These are phyloP conservation scores for Mortierella sp. DNA, from an alignment of 371 early-diverging fungal species.

Conservation along the genomic window DNA sequence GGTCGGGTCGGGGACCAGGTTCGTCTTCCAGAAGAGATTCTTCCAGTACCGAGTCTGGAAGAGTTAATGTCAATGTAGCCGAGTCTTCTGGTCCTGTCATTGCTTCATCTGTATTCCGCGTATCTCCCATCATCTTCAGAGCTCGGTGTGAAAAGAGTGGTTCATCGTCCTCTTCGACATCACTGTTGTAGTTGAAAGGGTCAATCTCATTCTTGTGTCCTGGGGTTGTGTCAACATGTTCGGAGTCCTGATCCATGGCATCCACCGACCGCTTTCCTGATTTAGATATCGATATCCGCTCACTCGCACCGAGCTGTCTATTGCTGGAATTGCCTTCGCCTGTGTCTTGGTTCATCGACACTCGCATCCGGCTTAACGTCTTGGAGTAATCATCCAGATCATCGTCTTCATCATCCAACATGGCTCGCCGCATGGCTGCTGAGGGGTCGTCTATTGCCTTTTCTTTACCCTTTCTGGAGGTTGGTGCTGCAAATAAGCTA, in stretches of 20 bases:
- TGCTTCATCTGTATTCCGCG: not conserved
- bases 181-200: constrained; percentile 25
- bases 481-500: not conserved
- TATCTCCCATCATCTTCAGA: constrained; percentile 31
- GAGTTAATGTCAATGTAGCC: not conserved
- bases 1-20: not conserved
- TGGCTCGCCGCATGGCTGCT: constrained; percentile 28
- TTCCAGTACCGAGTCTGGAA: too few species aligned
- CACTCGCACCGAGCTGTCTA: not conserved
- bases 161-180: constrained; percentile 34
- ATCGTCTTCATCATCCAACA: constrained; percentile 38
- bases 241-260: not conserved
- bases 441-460: constrained; percentile 16
- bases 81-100: not conserved
- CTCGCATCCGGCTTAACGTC: constrained; percentile 32
- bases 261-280: not conserved
- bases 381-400: constrained; percentile 25
- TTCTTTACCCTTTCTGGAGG: constrained; percentile 36
- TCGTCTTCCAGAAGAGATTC: not conserved
- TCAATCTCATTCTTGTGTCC: constrained; percentile 22
- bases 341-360: constrained; percentile 18
- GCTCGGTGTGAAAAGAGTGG: constrained; percentile 47
- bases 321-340: not conserved
- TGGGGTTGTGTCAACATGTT: not conserved
- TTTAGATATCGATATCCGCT: not conserved